phyloP scores from a whole-genome alignment of 2,329 filamentous ascomycete species.

The Daldinia sp. region DNA sequence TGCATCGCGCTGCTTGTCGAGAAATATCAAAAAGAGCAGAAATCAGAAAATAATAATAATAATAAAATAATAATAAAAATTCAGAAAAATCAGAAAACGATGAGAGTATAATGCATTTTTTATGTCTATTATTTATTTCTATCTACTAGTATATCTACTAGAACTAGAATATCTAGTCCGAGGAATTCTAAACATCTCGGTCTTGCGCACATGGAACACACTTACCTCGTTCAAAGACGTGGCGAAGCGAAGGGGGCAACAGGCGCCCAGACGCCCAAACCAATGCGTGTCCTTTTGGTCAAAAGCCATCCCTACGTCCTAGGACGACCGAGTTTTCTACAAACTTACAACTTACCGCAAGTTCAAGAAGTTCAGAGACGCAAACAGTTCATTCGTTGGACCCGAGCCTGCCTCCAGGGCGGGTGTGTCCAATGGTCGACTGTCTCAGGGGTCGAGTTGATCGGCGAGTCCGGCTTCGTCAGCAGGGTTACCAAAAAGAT shows the following conservation, averaged over 20 bases:
- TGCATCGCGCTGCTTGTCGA: too few relatives aligned
- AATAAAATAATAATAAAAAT: too few relatives aligned
- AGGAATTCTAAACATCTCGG: neutral
- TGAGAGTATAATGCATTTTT: too few relatives aligned
- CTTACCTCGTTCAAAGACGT: neutral
- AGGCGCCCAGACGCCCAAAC: neutral
- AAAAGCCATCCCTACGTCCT: neutral
- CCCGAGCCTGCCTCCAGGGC: conserved; percentile 3
- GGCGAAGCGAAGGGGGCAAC: neutral
- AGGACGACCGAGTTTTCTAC: neutral
- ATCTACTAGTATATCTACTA: neutral
- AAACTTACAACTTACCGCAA: neutral
- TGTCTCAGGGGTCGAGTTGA: neutral
- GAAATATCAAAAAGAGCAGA: too few relatives aligned
- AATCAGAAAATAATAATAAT: too few relatives aligned
- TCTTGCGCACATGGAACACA: neutral
- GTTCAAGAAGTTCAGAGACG: neutral
- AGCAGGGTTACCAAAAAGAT: conserved; percentile 18
- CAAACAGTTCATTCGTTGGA: neutral
- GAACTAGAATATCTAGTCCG: neutral
- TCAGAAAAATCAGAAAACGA: too few relatives aligned
- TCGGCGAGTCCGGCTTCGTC: neutral
- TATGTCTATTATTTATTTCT: neutral
- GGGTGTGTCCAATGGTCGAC: neutral
- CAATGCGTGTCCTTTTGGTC: neutral